Base-by-base conservation (phyloP, 108 stramenopile species). In the Cyclotella distinguenda region DNA sequence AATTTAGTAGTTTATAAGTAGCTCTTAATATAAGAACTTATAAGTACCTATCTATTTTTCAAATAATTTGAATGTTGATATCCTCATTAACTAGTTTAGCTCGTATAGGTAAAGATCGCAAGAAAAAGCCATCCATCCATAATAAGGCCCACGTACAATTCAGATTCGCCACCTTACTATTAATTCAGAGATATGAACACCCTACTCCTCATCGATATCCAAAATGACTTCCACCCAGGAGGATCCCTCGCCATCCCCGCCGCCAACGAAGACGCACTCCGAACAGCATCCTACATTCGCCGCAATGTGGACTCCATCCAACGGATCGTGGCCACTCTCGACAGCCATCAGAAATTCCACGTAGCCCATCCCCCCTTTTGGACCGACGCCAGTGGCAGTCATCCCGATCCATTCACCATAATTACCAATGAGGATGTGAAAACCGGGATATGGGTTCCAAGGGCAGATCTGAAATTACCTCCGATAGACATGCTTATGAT, bases 281-380 rank as follows among this genome's bases (percentile, higher is more conserved):
- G 93, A 0, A 95, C 94, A 16, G 84, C 93, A 12, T 33, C 18
- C 6, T 59, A 97, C 19, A 84, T 98, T 52, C 47, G 45, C 28
- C 22, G 56, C 26, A 65, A 87, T 54, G 56, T 48, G 13, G 10
- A 30, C 7, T 45, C 64, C 36, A 92, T 97, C 49, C 38, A 83
- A 33, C 88, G 90, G 18, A 75, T 97, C 8, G 82, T 93, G 21
- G 95, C 91, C 27, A 97, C 97, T 1, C 51, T 97, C 62, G 97
- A 96, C 57, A 84, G 90, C 0, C 97, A 97, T 80, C 87, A 90
- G 30, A 85, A 85, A 31, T 43, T 87, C 12, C 93, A 98, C 80
- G 94, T 98, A 74, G 95, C 95, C n/a, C 93, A 98, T 76, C 93
- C 90, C 3, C 66, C 35, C 32, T 97, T 95, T 54, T 98, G 97